These are phyloP conservation scores for Zanthoxylum bungeanum DNA, from an alignment of 345 rosid genomes.

Conservation along the genomic window DNA sequence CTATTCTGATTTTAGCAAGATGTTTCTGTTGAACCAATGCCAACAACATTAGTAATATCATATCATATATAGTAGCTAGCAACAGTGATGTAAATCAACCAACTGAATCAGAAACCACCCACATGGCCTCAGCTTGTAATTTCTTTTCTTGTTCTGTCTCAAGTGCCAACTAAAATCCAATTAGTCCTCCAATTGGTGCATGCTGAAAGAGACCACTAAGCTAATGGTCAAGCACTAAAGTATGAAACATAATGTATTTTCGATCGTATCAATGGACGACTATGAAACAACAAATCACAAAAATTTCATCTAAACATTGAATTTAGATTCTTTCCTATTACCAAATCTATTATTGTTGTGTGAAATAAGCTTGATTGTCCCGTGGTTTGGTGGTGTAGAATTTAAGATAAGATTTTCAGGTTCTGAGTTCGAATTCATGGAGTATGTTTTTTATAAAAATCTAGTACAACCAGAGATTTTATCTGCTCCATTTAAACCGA, in stretches of 20 bases:
- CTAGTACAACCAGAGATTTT: no score
- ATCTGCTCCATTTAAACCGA: no score
- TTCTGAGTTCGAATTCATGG: no score
- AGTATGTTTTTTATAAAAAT: no score
- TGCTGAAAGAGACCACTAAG: conserved; percentile 1
- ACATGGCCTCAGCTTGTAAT: background rate
- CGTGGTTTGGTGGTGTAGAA: no score
- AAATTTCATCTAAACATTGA: background rate
- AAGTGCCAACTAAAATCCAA: background rate
- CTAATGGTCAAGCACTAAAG: conserved; percentile 10
- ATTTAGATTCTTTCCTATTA: background rate
- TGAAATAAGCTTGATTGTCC: no score
- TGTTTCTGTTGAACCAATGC: conserved; percentile 1
- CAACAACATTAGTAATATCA: background rate
- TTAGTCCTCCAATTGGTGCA: background rate
- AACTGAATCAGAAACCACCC: background rate
- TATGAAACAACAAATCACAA: background rate
- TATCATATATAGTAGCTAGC: background rate
- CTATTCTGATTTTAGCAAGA: background rate
- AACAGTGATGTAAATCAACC: background rate
- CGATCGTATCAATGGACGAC: background rate
- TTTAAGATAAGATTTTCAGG: no score
- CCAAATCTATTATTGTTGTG: no score
- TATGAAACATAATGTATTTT: background rate
- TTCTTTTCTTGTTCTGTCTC: background rate